Conservation (phyloP, 1,284 basidiomycete genomes). For the Sanghuangporus baumii region DNA sequence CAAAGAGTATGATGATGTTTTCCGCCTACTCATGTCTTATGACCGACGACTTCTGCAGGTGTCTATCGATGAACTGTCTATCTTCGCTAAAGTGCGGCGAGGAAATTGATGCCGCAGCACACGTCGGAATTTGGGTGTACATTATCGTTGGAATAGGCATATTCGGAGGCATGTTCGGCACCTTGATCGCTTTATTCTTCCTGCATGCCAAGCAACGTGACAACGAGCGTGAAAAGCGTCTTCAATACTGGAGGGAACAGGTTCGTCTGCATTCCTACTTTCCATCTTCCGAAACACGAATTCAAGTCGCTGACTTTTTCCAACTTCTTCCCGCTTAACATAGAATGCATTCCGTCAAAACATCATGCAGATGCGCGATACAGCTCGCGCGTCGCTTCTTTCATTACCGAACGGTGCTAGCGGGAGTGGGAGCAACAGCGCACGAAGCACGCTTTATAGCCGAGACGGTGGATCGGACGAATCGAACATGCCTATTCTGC, state of each 20-base stretch:
- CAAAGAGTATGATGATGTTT: slow-evolving; percentile 58
- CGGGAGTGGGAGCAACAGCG: slow-evolving; percentile 37
- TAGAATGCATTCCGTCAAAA: slow-evolving; percentile 75
- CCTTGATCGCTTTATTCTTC: slow-evolving; percentile 62
- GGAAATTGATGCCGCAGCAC: slow-evolving; percentile 54
- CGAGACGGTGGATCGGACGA: slow-evolving; percentile 49
- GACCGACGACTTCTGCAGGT: slow-evolving; percentile 37
- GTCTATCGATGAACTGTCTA: slow-evolving; percentile 71
- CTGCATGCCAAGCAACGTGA: slow-evolving; percentile 68
- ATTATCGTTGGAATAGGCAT: slow-evolving; percentile 69
- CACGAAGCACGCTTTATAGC: slow-evolving; percentile 42
- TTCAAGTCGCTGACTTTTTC: not conserved
- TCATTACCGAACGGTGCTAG: slow-evolving; percentile 34
- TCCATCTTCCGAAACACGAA: not conserved
- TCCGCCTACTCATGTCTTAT: slow-evolving; percentile 6
- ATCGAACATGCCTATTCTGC: slow-evolving; percentile 47
- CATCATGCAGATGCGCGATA: slow-evolving; percentile 69
- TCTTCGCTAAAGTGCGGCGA: slow-evolving; percentile 55
- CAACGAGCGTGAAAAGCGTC: slow-evolving; percentile 71
- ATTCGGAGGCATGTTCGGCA: slow-evolving; percentile 64
- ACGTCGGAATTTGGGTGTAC: slow-evolving; percentile 68
- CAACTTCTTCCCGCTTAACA: not conserved
- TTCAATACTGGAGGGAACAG: slow-evolving; percentile 87
- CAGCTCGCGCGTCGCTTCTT: slow-evolving; percentile 57
- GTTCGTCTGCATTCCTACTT: slow-evolving; percentile 29